Percentiles rank a stretch among this genome's conserved stretches.
phyloP scores from a whole-genome alignment of 192 early-diverging fungal species.

The Gonapodya sp. region DNA sequence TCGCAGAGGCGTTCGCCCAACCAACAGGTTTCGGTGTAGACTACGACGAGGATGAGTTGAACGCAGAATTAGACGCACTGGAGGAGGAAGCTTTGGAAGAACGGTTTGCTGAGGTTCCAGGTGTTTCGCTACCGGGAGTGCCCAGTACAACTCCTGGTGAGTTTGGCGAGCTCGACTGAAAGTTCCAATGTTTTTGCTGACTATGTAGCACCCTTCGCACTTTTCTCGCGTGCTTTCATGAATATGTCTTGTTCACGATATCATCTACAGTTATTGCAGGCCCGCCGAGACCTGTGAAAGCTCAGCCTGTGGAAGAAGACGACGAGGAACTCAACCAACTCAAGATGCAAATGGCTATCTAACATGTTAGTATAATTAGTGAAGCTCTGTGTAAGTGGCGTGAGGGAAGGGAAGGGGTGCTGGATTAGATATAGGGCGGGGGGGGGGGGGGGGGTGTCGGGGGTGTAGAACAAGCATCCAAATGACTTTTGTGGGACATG shows the following conservation, averaged over 20 bases:
- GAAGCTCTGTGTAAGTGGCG: no score
- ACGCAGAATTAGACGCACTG: conserved; percentile 78
- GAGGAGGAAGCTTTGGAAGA: conserved; percentile 89
- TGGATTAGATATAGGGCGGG: no score
- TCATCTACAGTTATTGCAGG: conserved; percentile 34
- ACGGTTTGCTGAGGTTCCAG: conserved; percentile 64
- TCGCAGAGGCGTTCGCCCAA: conserved; percentile 84
- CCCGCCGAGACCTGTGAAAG: conserved; percentile 25
- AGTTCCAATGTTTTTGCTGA: background rate
- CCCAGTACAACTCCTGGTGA: conserved; percentile 57
- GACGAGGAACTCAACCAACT: conserved; percentile 76
- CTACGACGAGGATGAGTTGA: conserved; percentile 87
- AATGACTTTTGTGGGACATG: no score
- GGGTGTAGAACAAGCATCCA: no score
- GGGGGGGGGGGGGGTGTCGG: no score
- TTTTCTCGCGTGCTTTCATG: no score
- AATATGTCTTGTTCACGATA: background rate
- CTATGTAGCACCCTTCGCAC: background rate
- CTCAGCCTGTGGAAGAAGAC: conserved; percentile 37
- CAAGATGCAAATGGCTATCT: conserved; percentile 68
- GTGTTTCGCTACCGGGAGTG: conserved; percentile 48
- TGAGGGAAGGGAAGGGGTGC: no score
- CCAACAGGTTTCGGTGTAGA: conserved; percentile 80
- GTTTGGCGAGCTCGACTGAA: background rate
- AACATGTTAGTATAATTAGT: conserved; percentile 14